phyloP scores from a whole-genome alignment of 768 basidiomycete genomes.

The Auriculariales sp. region DNA sequence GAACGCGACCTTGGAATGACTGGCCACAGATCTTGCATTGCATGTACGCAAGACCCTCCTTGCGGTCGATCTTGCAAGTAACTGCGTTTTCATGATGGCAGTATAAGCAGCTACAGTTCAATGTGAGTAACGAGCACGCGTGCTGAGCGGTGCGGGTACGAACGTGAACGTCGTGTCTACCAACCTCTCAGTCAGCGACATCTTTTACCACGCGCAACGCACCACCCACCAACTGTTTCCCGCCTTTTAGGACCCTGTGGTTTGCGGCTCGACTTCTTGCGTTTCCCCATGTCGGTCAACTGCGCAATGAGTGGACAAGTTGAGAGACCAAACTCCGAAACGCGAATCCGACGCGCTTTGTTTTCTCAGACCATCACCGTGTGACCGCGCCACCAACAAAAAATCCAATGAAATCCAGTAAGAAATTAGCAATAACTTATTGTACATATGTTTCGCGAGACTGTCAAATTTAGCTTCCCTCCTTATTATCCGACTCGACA shows the following conservation, averaged over 20 bases:
- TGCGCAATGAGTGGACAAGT: too few species aligned
- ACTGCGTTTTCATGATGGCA: constrained; percentile 87
- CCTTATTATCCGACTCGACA: too few species aligned
- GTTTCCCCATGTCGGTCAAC: constrained; percentile 85
- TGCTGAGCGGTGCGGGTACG: constrained; percentile 1
- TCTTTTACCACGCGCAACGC: background rate
- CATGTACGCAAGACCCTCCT: constrained; percentile 69
- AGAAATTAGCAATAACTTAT: too few species aligned
- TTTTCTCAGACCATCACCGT: too few species aligned
- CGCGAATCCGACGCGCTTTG: too few species aligned
- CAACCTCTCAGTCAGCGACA: background rate
- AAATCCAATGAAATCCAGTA: too few species aligned
- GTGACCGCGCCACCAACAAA: too few species aligned
- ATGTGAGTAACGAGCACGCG: background rate
- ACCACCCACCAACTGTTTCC: constrained; percentile 52
- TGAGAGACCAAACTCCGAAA: too few species aligned
- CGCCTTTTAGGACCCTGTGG: constrained; percentile 52
- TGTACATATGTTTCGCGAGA: too few species aligned
- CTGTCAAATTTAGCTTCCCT: too few species aligned
- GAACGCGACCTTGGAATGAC: constrained; percentile 74
- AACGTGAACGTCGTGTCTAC: background rate
- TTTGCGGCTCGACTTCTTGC: constrained; percentile 80
- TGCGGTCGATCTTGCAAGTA: constrained; percentile 70
- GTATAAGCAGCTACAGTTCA: constrained; percentile 53
- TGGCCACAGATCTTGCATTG: constrained; percentile 79